phyloP scores from a whole-genome alignment of 371 early-diverging fungal genomes.

The Capillidium heterosporum region DNA sequence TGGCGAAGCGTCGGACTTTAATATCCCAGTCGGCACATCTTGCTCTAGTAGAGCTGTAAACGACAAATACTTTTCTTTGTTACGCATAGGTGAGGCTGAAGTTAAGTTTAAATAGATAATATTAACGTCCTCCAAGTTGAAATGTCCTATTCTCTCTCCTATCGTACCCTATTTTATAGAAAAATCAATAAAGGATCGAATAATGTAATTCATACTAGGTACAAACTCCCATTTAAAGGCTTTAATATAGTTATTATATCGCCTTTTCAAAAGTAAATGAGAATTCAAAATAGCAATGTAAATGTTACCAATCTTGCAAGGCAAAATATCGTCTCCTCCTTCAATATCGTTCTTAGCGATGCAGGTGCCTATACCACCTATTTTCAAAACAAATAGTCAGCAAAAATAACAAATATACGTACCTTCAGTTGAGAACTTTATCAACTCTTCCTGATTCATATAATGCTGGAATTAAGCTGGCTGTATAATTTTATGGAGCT shows the following conservation, averaged over 20 bases:
- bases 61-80: slow-evolving; percentile 2
- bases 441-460: background rate
- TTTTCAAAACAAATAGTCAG: no score
- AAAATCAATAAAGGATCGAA: background rate
- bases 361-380: slow-evolving; percentile 8
- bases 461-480: no score
- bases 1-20: background rate
- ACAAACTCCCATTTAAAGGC: slow-evolving; percentile 1
- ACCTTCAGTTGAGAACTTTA: background rate
- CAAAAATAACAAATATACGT: background rate
- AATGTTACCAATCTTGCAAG: slow-evolving; percentile 4
- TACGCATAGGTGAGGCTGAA: slow-evolving; percentile 1
- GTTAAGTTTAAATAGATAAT: slow-evolving; percentile 5
- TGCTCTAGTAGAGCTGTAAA: background rate
- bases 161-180: background rate
- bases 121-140: slow-evolving; percentile 1
- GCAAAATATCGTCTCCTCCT: background rate
- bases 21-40: background rate
- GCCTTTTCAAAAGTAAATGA: background rate
- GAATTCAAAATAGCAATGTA: background rate
- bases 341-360: background rate
- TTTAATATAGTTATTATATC: slow-evolving; percentile 6
- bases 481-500: no score
- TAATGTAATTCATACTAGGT: slow-evolving; percentile 2
- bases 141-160: slow-evolving; percentile 3